Evolutionary conservation across 1,139 yeast species (phyloP), one percentile per base, ranked within the genome.

Genomic region (Diutina sp.): DNA sequence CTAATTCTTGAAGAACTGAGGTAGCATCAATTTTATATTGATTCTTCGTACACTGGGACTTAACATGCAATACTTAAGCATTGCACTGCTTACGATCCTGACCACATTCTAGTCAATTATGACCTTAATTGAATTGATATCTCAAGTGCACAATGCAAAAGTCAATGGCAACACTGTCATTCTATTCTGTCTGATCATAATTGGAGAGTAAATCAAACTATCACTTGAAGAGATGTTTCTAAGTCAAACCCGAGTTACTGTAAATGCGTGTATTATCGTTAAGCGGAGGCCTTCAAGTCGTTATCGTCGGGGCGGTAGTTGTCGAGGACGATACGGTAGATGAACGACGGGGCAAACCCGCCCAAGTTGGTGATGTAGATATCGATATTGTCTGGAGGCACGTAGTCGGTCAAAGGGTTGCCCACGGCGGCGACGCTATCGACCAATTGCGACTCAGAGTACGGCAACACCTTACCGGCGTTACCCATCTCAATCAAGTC

Each of bases 291-390:
- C 41, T 35, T 35, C 41, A 50, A 32, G 32, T 50, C 53, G 18
- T 50, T 88, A 70, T 91, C 97, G 65, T 87, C 91, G 55, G 85
- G 83, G 69, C 86, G 86, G 72, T 95, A 95, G 70, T 91, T 90
- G 71, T 95, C 99, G 74, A 91, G 81, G 51, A 93, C 96, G 59
- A 93, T 87, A 72, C 99, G 85, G 72, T 95, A 95, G 57, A 93
- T 87, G 72, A 93, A 95, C 62, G 95, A 90, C 55, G 99, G 99
- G 30, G 98, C 89, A 68, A 88, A 91, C 35, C 98, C 98, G 54
- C 99, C 99, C 18, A 38, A 29, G 28, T 51, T 51, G 21, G 99
- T 91, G 65, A 93, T 89, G 69, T 87, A 90, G 61, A 95, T 89
- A 69, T 93, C 98, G 61, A 95, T 88, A 66, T 89, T 85, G 65